Base-by-base conservation (phyloP, 225 moss, liverwort and hornwort species). In the Bryum argenteum region DNA sequence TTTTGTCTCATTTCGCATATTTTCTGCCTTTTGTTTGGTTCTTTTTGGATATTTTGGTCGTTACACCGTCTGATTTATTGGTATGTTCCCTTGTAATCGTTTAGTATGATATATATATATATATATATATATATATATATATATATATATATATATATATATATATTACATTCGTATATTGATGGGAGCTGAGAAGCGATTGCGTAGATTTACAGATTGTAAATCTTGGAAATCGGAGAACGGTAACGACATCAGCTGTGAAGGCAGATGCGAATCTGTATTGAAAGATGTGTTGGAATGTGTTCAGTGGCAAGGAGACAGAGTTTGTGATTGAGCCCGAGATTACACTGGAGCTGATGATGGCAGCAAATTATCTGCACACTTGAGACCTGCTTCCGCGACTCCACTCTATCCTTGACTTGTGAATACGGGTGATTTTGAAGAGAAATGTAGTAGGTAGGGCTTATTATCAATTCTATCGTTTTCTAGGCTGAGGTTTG, bases 311-410 rank as follows among this genome's bases (percentile, higher is more conserved):
- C 22, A 94, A 91, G 83, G 94, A 94, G 89, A 94, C 94, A 22
- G 91, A 91, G 83, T 94, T 94, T 64, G 87, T 90, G 55, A 94
- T 94, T 45, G 94, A 94, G 71, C 91, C 91, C 9, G 91, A 94
- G 80, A 94, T 94, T 16, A 94, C 94, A 28, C 81, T 94, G 61
- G 94, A 94, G 82, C 90, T 94, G 39, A 94, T 94, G 94, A 94
- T 94, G 94, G 94, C 91, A 55, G 94, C 94, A 17, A 94, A 94
- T 63, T 94, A 94, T 75, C 73, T 94, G 66, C 91, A 94, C 83
- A 94, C 91, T 64, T 94, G 81, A 91, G 54, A 61, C 11, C 63
- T 75, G 60, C 61, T 63, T 63, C 61, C 24, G 72, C 63, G 20
- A 38, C 67, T 43, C 67, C 71, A 54, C 66, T 77, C 45, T 59